Evolutionary conservation across 441 rosid genomes (phyloP), one percentile per base, ranked within the genome.

Genomic region (Erysimum pusillum): DNA sequence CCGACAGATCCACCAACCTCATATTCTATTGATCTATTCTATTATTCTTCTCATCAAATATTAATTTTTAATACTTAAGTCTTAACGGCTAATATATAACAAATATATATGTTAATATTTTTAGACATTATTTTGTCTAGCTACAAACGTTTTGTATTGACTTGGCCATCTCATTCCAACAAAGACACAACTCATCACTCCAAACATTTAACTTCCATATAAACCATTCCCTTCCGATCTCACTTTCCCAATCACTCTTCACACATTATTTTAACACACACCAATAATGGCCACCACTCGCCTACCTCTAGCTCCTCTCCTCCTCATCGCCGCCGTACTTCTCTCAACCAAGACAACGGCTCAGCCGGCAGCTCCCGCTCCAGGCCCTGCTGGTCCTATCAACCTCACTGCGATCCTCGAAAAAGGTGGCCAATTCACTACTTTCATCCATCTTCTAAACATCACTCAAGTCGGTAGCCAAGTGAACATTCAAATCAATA

Each of bases 331-430:
- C 9, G 81, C 80, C 34, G 84, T 86, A 32, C n/a, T 82, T 51
- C 74, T 79, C 72, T 28, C 67, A 9, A 66, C 73, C 2, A 56
- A 73, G 45, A 54, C 74, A 35, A 8, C 13, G 12, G 81, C 81
- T 60, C 82, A 79, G 58, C 80, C 87, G 0, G 1, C 85, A 2
- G 89, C 91, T 4, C 90, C 90, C 0, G 89, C 89, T 3, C 91
- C 92, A 0, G 78, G 77, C 6, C 82, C 91, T 0, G 12, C 92
- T 3, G 88, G 91, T 22, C 91, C 89, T 0, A 45, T 86, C 48
- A 91, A 91, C 80, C 64, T 89, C 63, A 89, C 91, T 0, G 85
- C 80, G 12, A 82, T 91, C 75, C 91, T 91, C 2, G 88, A 63
- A 54, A 87, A 88, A 54, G 60, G 39, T 3, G 90, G 91, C 20